phyloP scores from a whole-genome alignment of 192 early-diverging fungal species.

The Pilobolus umbonatus region DNA sequence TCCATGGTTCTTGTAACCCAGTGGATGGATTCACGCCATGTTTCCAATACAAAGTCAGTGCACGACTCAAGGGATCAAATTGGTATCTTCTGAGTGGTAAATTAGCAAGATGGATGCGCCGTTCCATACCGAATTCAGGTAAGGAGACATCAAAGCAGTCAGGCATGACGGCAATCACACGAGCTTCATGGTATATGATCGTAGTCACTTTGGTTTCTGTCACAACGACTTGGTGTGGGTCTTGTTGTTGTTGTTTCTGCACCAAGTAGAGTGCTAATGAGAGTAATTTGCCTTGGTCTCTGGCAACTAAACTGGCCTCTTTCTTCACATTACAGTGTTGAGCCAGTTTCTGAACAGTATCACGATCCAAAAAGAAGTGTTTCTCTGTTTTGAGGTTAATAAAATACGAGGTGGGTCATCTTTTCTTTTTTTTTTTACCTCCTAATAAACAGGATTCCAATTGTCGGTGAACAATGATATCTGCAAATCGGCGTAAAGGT shows the following conservation, averaged over 20 bases:
- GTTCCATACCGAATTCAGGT: conserved; percentile 67
- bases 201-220: conserved; percentile 15
- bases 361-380: conserved; percentile 49
- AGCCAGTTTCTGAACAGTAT: conserved; percentile 54
- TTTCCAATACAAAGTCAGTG: conserved; percentile 45
- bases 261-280: conserved; percentile 66
- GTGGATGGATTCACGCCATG: conserved; percentile 28
- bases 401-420: not conserved
- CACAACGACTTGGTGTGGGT: conserved; percentile 18
- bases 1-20: not conserved
- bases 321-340: conserved; percentile 76
- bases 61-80: conserved; percentile 29
- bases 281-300: conserved; percentile 60
- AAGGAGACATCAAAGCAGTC: conserved; percentile 72
- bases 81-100: conserved; percentile 40
- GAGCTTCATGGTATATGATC: conserved; percentile 48
- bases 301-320: conserved; percentile 62
- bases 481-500: conserved; percentile 94
- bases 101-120: conserved; percentile 51
- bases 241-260: conserved; percentile 34
- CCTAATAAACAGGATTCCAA: conserved; percentile 57
- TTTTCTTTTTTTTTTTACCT: not conserved
- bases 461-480: conserved; percentile 94
- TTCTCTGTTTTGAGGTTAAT: conserved; percentile 35
- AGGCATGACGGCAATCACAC: conserved; percentile 60